Evolutionary conservation across 2,329 filamentous ascomycete genomes (phyloP), one percentile per base, ranked within the genome.

Genomic region (Penicillium freii): DNA sequence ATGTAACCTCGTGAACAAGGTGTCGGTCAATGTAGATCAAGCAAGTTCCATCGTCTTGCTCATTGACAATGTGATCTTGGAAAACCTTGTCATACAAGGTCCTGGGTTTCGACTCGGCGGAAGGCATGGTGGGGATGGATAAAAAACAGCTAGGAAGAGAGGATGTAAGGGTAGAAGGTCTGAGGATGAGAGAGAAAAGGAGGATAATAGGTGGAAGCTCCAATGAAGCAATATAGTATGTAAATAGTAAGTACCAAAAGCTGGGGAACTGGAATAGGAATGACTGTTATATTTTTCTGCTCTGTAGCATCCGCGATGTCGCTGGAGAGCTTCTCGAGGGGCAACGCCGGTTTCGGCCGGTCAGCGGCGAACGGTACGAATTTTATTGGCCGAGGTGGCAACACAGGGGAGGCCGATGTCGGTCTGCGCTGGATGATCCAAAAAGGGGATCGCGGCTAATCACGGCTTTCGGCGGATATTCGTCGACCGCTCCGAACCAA

Each of bases 1-100:
- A 97, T 69, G 94, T 99, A 74, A 99, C 94, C 82, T 99, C 94
- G 75, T 99, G 94, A 61, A 97, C 92, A 62, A 99, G 84, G 82
- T 99, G 94, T 76, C 94, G 86, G 79, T 96, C 91, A 73, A 97
- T 97, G 76, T 97, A 97, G 58, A 97, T 83, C 64, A 96, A 81
- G 69, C 95, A 82, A 57, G 92, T 97, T 77, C 93, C 93, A 78
- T 97, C 93, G 55, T 91, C 85, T 83, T 92, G 91, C 84, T 96
- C 90, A 71, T 97, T 91, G 72, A 99, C 92, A 70, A 97, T 88
- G 77, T 99, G 94, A 80, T 88, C 88, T 69, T 91, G 86, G 70
- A 97, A 89, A 77, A 97, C 92, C 87, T 97, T 97, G 84, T 97
- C 93, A 80, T 97, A 97, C 72, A 97, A 84, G 68, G 92, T 96